phyloP scores from a whole-genome alignment of 163 green algal genomes.

The Scenedesmus sp. region DNA sequence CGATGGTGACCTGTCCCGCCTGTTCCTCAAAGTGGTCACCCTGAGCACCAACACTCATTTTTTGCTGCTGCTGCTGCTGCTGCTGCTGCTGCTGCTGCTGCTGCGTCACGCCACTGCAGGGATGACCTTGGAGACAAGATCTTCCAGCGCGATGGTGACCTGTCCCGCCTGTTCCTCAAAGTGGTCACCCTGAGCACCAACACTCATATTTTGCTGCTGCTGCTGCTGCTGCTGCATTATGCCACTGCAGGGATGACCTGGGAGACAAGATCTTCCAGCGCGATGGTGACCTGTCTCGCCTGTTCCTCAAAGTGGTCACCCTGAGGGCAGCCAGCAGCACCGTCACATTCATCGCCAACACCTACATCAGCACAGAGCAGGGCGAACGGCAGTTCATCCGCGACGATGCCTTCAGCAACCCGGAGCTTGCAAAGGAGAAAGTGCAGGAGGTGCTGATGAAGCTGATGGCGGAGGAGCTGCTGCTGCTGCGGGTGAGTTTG shows the following conservation, averaged over 20 bases:
- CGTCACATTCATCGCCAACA: background rate
- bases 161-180: background rate
- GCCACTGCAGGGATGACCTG: background rate
- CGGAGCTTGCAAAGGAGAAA: background rate
- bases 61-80: background rate
- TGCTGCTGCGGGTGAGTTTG: conserved; percentile 4
- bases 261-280: background rate
- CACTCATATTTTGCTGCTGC: background rate
- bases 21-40: background rate
- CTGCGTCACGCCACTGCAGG: background rate
- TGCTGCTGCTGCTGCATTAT: background rate
- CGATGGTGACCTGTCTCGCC: background rate
- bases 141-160: background rate
- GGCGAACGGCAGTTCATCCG: background rate
- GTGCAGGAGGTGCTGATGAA: no score
- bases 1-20: background rate
- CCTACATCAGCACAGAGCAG: conserved; percentile 2
- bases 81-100: no score
- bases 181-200: background rate
- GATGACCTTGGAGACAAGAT: background rate
- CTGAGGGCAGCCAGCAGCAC: background rate
- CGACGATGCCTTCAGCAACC: background rate
- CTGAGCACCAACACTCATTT: background rate
- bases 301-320: conserved; percentile 1
- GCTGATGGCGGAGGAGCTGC: background rate